These are phyloP conservation scores for Chimonanthus praecox DNA, from an alignment of 164 flowering plant genomes.

Conservation along the genomic window DNA sequence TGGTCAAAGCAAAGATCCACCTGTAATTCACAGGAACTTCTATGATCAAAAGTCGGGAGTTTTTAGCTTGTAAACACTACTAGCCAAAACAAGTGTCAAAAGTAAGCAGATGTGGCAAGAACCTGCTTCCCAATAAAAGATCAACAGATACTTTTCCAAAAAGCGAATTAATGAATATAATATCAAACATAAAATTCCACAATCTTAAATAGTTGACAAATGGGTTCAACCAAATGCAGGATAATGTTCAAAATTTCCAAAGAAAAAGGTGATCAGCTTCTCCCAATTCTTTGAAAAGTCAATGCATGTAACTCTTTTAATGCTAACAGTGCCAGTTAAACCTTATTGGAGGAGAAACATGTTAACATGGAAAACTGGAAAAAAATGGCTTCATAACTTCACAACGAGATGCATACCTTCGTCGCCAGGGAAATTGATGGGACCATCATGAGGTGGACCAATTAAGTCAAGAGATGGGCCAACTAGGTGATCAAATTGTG, in stretches of 20 bases:
- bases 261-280: not conserved
- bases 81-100: not conserved
- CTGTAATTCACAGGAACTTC: slow-evolving; percentile 25
- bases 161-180: not conserved
- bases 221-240: not conserved
- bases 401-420: not conserved
- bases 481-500: too few species aligned
- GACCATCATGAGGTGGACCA: too few species aligned
- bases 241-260: not conserved
- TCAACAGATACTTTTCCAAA: not conserved
- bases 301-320: not conserved
- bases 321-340: not conserved
- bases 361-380: not conserved
- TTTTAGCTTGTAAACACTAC: not conserved
- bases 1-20: slow-evolving; percentile 97
- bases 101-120: not conserved
- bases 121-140: not conserved
- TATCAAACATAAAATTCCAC: not conserved
- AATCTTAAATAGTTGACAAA: not conserved
- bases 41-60: not conserved
- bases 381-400: not conserved
- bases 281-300: not conserved
- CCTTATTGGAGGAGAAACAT: not conserved
- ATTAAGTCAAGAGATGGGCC: too few species aligned
- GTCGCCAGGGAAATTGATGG: not conserved